Evolutionary conservation across 495 filamentous ascomycete genomes (phyloP).

Genomic region (Lasiosphaeria hispida): DNA sequence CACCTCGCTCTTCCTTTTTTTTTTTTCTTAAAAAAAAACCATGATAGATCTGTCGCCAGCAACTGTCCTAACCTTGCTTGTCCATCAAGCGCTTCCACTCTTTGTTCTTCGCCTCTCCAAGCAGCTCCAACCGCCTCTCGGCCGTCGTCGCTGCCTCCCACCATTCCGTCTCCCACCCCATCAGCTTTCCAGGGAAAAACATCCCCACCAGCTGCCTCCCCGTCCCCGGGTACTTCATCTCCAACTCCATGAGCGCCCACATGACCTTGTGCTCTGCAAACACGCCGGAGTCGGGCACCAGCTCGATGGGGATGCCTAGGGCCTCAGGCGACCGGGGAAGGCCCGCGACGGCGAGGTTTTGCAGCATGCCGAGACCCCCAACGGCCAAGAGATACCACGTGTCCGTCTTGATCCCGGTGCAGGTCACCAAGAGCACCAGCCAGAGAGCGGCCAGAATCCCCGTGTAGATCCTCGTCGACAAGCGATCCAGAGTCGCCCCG

Average conservation of each 20-base stretch:
- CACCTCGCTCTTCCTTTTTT: no score
- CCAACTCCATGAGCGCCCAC: not conserved
- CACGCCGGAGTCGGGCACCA: not conserved
- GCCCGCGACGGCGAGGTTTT: constrained; percentile 41
- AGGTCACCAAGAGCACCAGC: constrained; percentile 40
- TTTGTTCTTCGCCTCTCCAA: no score
- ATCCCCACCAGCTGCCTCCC: not conserved
- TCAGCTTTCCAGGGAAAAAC: not conserved
- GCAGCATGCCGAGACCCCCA: constrained; percentile 46
- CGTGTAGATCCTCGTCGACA: not conserved
- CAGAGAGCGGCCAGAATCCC: constrained; percentile 31
- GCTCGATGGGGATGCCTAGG: not conserved
- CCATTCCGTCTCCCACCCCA: not conserved
- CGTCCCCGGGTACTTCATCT: not conserved
- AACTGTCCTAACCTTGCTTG: no score
- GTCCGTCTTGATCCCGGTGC: constrained; percentile 31
- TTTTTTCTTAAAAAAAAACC: no score
- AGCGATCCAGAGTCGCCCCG: not conserved
- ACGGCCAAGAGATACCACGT: constrained; percentile 47
- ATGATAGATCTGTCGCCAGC: no score
- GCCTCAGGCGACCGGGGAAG: not conserved
- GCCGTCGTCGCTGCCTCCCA: no score
- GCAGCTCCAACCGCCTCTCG: no score
- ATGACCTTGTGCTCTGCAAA: not conserved
- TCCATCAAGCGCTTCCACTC: no score